Base-by-base conservation (phyloP, 495 filamentous ascomycete genomes). In the Lasiosphaeria hispida region DNA sequence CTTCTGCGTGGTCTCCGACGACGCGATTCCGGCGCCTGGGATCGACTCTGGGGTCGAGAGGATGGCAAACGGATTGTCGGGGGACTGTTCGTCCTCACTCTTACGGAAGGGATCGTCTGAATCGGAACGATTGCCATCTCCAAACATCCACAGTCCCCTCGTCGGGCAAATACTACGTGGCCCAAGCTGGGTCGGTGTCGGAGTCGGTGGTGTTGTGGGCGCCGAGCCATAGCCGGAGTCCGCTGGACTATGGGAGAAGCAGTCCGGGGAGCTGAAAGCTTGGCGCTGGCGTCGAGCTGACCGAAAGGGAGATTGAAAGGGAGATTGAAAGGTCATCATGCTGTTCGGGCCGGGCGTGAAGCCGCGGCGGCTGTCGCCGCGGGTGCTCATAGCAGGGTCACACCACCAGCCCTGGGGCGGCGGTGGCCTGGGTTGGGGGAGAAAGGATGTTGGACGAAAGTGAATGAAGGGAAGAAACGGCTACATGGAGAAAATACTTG, bases 181-280 rank as follows among this genome's bases (percentile, higher is more conserved):
- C 23, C 23, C 23, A 30, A 30, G 23, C 2, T 5, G 17, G 6
- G 23, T 10, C 5, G 15, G 19, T 9, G 49, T 40, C 10, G 52
- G 52, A 1, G 60, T 40, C 15, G 19, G 35, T n/a, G 63, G 50
- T 9, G 58, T 34, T 2, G 58, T 7, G n/a, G 50, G 40, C 7
- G 45, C 53, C 13, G 67, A 66, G 48, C 49, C 63, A 36, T 70
- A 70, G 18, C 68, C 68, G 4, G 68, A 70, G 14, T 70, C 68
- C 18, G 58, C 10, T 1, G 66, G 59, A 30, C 62, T 63, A 11
- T 17, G 6, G 14, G 57, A n/a, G 39, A 55, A 23, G 35, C 58
- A 51, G 4, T 44, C 13, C 23, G 62, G 58, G 10, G 53, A 59
- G 41, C 55, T 59, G 37, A 35, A 19, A 15, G 43, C 51, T 2